phyloP scores from a whole-genome alignment of 169 alveolate genomes.

The Haemoproteus tartakovskyi region DNA sequence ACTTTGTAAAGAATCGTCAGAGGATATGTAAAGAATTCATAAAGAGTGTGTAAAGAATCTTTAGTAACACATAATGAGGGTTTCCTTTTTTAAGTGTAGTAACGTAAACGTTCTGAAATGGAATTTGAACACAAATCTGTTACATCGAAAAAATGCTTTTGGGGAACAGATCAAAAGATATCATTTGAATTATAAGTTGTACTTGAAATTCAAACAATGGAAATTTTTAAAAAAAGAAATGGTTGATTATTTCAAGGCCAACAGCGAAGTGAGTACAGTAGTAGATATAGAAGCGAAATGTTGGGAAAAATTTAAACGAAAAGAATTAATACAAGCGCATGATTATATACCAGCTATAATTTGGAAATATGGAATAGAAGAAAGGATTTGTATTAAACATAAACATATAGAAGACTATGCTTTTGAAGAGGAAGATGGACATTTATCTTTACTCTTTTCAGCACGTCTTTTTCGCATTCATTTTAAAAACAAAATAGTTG shows the following conservation, averaged over 20 bases:
- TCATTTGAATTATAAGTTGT: constrained; percentile 37
- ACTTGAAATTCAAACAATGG: constrained; percentile 56
- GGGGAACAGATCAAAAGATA: constrained; percentile 12
- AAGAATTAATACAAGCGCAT: constrained; percentile 48
- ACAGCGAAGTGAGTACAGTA: constrained; percentile 20
- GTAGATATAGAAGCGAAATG: constrained; percentile 42
- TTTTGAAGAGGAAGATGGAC: constrained; percentile 84
- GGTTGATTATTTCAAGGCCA: constrained; percentile 18
- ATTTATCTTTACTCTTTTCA: constrained; percentile 78
- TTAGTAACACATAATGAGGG: too few species aligned
- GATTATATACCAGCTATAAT: constrained; percentile 76
- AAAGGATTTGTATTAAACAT: constrained; percentile 68
- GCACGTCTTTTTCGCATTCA: constrained; percentile 77
- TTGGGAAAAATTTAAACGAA: constrained; percentile 59
- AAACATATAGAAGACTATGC: constrained; percentile 74
- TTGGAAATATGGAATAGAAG: constrained; percentile 69
- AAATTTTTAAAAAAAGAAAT: constrained; percentile 35
- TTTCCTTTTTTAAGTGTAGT: too few species aligned
- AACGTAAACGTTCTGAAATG: too few species aligned
- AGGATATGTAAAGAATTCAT: too few species aligned
- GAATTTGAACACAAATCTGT: too few species aligned
- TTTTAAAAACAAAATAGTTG: constrained; percentile 60
- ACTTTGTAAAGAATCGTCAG: too few species aligned
- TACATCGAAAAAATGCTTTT: constrained; percentile 16
- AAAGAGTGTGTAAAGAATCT: too few species aligned